Conservation (phyloP, 2,329 filamentous ascomycete genomes). For the Pezizomycotina sp. region DNA sequence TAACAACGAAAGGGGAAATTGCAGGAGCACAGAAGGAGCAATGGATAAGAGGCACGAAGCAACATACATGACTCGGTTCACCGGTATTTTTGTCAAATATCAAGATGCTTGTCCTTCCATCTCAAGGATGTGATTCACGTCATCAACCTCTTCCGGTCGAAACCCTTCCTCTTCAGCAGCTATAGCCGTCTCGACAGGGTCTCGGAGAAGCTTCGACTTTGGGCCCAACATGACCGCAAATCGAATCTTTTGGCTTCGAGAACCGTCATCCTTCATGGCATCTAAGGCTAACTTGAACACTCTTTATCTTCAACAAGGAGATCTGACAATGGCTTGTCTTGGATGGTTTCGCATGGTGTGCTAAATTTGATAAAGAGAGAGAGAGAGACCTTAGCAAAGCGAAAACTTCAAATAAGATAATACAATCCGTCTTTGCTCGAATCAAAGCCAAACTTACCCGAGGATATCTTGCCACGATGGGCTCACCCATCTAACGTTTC, state of each 20-base stretch:
- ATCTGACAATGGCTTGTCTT: conserved; percentile 62
- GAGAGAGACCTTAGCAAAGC: background rate
- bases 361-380: conserved; percentile 29
- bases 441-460: conserved; percentile 29
- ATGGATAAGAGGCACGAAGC: conserved; percentile 6
- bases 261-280: conserved; percentile 82
- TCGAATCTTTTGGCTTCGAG: conserved; percentile 74
- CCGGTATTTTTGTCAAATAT: conserved; percentile 81
- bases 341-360: conserved; percentile 52
- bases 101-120: conserved; percentile 95
- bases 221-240: conserved; percentile 58
- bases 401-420: conserved; percentile 9
- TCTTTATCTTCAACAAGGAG: conserved; percentile 64
- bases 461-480: conserved; percentile 91
- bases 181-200: conserved; percentile 26
- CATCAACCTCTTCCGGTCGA: conserved; percentile 28
- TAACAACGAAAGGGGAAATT: too few species aligned
- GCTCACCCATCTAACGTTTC: conserved; percentile 86
- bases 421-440: conserved; percentile 6
- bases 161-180: conserved; percentile 30
- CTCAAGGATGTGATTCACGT: conserved; percentile 45
- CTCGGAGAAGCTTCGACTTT: conserved; percentile 44
- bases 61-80: conserved; percentile 72
- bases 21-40: background rate
- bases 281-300: conserved; percentile 65